phyloP scores from a whole-genome alignment of 306 rosid species.

The Prunus salicina region DNA sequence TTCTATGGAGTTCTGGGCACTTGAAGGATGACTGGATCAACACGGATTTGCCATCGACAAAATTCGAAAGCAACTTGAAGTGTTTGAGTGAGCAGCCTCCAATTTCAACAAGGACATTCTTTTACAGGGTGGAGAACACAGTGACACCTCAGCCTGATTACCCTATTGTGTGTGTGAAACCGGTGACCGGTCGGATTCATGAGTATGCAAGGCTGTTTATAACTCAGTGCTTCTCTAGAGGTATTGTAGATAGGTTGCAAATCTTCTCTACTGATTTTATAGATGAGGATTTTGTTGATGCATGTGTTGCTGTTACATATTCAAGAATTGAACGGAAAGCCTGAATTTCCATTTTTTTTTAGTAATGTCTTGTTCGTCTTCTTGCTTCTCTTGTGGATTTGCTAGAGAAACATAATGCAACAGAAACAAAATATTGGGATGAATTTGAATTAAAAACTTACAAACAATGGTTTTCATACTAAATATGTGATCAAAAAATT shows the following conservation, averaged over 20 bases:
- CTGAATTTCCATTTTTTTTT: slow-evolving; percentile 11
- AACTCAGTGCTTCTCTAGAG: slow-evolving; percentile 44
- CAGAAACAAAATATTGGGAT: background rate
- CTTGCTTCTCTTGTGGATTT: too few species aligned
- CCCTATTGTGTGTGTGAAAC: slow-evolving; percentile 64
- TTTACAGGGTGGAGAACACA: slow-evolving; percentile 87
- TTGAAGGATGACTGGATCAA: slow-evolving; percentile 78
- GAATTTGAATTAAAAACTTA: too few species aligned
- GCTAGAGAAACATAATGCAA: too few species aligned
- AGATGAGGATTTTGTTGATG: slow-evolving; percentile 80
- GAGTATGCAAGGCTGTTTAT: slow-evolving; percentile 67
- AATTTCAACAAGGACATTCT: slow-evolving; percentile 55
- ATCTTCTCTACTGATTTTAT: slow-evolving; percentile 77
- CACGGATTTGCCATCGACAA: slow-evolving; percentile 84
- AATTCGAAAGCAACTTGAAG: slow-evolving; percentile 73
- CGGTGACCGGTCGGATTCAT: slow-evolving; percentile 70
- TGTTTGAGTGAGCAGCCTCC: slow-evolving; percentile 61
- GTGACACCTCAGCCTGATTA: slow-evolving; percentile 74
- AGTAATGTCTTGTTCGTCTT: too few species aligned
- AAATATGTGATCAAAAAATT: background rate
- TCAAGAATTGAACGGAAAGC: slow-evolving; percentile 62
- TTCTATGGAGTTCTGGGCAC: slow-evolving; percentile 54
- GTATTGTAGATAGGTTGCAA: slow-evolving; percentile 57
- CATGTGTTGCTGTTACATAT: slow-evolving; percentile 66
- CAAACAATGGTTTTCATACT: background rate